These are phyloP conservation scores for Phanerodontia chrysosporium DNA, from an alignment of 768 basidiomycete genomes.

Conservation along the genomic window DNA sequence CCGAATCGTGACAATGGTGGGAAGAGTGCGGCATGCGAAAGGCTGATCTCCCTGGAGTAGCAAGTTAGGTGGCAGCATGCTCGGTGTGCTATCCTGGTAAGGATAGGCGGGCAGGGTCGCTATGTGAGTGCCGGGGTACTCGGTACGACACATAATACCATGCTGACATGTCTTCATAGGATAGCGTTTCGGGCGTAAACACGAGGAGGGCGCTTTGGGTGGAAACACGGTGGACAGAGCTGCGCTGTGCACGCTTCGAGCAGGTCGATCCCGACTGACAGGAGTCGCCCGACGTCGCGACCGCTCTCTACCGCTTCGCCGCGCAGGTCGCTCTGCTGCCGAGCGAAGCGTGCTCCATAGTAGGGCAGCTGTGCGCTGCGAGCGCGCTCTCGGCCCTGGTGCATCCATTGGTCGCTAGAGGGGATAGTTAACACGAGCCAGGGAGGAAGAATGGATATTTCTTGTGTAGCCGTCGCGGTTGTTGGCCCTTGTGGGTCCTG, in stretches of 20 bases:
- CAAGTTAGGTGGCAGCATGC: neutral
- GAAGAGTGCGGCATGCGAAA: neutral
- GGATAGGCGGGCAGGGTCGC: too few relatives aligned
- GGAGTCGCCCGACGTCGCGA: neutral
- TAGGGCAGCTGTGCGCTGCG: neutral
- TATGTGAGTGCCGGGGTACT: neutral
- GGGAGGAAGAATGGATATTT: too few relatives aligned
- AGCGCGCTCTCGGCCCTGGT: too few relatives aligned
- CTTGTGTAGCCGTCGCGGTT: neutral
- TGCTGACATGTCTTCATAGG: neutral
- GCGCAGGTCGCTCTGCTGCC: too few relatives aligned
- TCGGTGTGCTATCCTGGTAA: neutral
- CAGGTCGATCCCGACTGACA: neutral
- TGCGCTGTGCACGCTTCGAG: neutral
- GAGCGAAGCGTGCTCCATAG: neutral
- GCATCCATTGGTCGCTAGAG: too few relatives aligned
- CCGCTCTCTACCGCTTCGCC: neutral
- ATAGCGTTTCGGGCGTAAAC: neutral
- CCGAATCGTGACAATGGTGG: neutral
- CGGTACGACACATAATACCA: neutral
- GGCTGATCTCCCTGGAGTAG: neutral
- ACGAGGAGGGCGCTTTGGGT: neutral
- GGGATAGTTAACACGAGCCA: too few relatives aligned
- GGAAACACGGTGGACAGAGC: neutral
- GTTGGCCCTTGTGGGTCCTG: conserved; percentile 6